phyloP scores from a whole-genome alignment of 306 rosid genomes.

The Rosa lucieae region DNA sequence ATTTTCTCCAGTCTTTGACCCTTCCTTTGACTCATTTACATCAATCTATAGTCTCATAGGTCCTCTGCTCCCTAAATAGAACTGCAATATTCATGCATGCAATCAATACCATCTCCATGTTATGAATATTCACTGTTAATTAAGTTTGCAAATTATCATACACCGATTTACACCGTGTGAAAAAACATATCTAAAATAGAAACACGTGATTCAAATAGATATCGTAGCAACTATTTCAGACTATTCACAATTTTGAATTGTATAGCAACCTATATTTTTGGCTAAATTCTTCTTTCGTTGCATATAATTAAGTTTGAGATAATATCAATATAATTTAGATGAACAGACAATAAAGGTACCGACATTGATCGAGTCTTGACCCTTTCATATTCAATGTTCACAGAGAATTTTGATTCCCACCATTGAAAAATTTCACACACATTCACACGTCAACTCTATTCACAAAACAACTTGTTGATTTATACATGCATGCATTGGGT shows the following conservation, averaged over 20 bases:
- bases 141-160: background rate
- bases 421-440: background rate
- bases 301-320: too few relatives aligned
- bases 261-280: too few relatives aligned
- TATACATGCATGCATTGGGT: background rate
- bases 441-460: background rate
- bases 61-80: background rate
- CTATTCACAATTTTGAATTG: too few relatives aligned
- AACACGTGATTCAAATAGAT: too few relatives aligned
- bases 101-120: background rate
- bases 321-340: too few relatives aligned
- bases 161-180: background rate
- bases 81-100: background rate
- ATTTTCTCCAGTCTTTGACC: background rate
- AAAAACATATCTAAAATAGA: background rate
- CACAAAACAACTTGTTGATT: background rate
- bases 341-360: too few relatives aligned
- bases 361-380: too few relatives aligned
- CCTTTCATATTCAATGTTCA: too few relatives aligned
- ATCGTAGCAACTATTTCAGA: too few relatives aligned
- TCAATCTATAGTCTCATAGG: background rate
- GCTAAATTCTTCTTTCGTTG: too few relatives aligned
- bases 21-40: slow-evolving; percentile 2
- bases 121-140: background rate
- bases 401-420: too few relatives aligned